Percentiles rank a stretch among this genome's conserved stretches.
These are phyloP conservation scores for Russula sp. DNA, from an alignment of 768 basidiomycete genomes.

Conservation along the genomic window DNA sequence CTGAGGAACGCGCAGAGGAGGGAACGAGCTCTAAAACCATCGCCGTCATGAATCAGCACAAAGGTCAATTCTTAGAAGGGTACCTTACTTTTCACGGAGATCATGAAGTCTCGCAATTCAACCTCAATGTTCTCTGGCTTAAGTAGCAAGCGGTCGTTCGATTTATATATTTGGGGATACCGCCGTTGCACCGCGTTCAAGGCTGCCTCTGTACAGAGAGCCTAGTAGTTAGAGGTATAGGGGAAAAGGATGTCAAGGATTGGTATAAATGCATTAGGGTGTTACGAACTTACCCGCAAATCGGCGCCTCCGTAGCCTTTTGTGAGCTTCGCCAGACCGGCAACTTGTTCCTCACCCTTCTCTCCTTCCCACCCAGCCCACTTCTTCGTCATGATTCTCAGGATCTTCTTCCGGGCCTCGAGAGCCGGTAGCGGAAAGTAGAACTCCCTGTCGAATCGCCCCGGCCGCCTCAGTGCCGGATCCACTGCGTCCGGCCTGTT, in stretches of 20 bases:
- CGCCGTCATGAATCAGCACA: conserved; percentile 7
- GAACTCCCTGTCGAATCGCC: conserved; percentile 95
- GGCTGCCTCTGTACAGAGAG: conserved; percentile 94
- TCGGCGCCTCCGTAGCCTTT: conserved; percentile 99
- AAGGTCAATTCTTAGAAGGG: conserved; percentile 2
- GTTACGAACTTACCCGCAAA: conserved; percentile 59
- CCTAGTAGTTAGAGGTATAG: conserved; percentile 39
- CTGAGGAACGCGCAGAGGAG: conserved; percentile 86
- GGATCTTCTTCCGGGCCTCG: conserved; percentile 81
- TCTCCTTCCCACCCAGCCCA: conserved; percentile 80
- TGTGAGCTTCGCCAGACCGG: conserved; percentile 78
- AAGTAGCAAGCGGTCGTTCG: conserved; percentile 75
- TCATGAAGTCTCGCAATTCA: conserved; percentile 90
- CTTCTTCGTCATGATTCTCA: conserved; percentile 81
- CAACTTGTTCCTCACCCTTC: conserved; percentile 42
- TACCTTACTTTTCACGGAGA: conserved; percentile 85
- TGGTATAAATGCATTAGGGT: conserved; percentile 7
- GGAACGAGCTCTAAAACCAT: conserved; percentile 73
- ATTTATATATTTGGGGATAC: conserved; percentile 97
- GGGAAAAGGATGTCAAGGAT: conserved; percentile 27
- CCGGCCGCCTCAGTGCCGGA: conserved; percentile 88
- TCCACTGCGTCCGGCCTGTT: conserved; percentile 98
- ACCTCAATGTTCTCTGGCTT: conserved; percentile 83
- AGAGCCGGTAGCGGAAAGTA: conserved; percentile 89
- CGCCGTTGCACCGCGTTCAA: conserved; percentile 92